These are phyloP conservation scores for Fusarium mexicanum DNA, from an alignment of 2,329 filamentous ascomycete genomes.

Conservation along the genomic window DNA sequence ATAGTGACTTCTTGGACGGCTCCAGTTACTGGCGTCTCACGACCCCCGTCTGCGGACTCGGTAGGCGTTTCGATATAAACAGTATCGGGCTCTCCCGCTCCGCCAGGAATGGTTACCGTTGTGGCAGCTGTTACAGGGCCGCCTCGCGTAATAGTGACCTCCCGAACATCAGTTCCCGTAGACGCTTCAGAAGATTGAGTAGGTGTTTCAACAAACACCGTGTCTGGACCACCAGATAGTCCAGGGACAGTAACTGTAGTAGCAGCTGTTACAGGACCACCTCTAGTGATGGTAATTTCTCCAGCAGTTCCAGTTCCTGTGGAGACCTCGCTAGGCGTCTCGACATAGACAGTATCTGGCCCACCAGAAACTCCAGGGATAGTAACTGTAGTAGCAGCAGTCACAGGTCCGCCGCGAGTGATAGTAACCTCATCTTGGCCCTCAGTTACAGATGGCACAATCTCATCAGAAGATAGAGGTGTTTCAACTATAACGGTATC, in stretches of 20 bases:
- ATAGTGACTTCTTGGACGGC: neutral
- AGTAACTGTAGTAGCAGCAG: neutral
- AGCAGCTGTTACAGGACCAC: neutral
- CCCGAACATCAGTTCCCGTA: neutral
- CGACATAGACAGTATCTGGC: neutral
- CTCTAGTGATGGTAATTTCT: neutral
- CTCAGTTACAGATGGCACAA: neutral
- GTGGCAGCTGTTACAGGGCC: neutral
- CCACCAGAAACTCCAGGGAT: neutral
- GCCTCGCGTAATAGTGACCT: neutral
- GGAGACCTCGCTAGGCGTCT: too few relatives aligned
- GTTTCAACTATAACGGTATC: neutral
- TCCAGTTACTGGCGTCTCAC: neutral
- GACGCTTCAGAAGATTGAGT: neutral
- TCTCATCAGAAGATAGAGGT: neutral
- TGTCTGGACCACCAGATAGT: neutral
- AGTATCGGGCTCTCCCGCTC: neutral
- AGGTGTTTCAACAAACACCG: neutral
- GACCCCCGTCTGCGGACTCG: fast-evolving
- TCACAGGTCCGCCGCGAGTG: neutral
- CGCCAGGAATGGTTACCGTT: neutral
- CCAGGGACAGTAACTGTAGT: neutral
- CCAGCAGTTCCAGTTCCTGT: too few relatives aligned
- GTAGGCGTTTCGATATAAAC: constrained; percentile 3
- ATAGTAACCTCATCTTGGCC: neutral